These are phyloP conservation scores for Poterioochromonas sp. DNA, from an alignment of 352 stramenopile species.

Conservation along the genomic window DNA sequence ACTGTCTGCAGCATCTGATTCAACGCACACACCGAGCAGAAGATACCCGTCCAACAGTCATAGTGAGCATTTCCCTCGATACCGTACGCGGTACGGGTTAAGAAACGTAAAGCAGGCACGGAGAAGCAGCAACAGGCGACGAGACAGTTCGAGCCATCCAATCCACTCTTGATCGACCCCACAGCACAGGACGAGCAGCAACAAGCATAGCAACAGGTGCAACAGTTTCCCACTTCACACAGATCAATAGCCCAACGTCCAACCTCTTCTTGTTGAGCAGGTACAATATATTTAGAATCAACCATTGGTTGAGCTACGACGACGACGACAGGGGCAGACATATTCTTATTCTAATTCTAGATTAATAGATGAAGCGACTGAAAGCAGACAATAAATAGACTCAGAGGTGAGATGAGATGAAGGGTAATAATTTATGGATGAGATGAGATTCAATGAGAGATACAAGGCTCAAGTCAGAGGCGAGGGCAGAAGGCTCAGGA, in stretches of 20 bases:
- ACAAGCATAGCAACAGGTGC: not conserved
- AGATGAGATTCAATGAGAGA: too few relatives aligned
- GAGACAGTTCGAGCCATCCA: not conserved
- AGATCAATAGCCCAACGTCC: slow-evolving; percentile 16
- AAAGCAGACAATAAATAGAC: too few relatives aligned
- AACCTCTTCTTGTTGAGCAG: too few relatives aligned
- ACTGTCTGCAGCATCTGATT: not conserved
- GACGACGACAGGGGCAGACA: too few relatives aligned
- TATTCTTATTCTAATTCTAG: too few relatives aligned
- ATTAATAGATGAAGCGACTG: too few relatives aligned
- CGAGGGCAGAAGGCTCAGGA: too few relatives aligned
- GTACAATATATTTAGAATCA: too few relatives aligned
- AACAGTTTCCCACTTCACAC: not conserved
- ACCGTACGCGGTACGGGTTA: not conserved
- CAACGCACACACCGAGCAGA: not conserved
- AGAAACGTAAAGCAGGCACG: not conserved
- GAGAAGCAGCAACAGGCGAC: not conserved
- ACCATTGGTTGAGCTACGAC: too few relatives aligned
- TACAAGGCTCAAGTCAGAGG: too few relatives aligned
- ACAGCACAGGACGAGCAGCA: not conserved
- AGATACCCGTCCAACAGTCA: not conserved
- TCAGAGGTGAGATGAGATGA: too few relatives aligned
- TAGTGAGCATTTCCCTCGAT: not conserved
- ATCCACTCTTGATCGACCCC: not conserved
- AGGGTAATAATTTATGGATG: too few relatives aligned